These are phyloP conservation scores for Chlorella sp. DNA, from an alignment of 139 green algal species.

Conservation along the genomic window DNA sequence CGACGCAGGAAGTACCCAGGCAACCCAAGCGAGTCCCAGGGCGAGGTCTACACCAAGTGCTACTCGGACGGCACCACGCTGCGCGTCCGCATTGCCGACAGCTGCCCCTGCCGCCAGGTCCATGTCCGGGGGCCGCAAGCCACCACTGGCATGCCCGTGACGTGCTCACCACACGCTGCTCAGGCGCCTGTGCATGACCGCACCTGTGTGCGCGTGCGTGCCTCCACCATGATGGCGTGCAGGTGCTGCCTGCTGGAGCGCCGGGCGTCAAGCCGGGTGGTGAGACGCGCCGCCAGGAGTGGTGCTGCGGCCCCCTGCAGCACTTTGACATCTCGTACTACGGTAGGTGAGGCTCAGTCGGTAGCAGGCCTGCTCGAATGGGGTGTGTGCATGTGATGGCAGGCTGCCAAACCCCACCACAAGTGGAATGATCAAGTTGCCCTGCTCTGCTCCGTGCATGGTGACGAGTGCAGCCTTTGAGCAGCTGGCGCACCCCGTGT, in stretches of 20 bases:
- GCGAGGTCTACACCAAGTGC: conserved; percentile 18
- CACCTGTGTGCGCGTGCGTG: too few species aligned
- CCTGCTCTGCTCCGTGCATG: neutral
- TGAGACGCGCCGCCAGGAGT: conserved; percentile 31
- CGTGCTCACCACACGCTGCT: too few species aligned
- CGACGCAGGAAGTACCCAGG: conserved; percentile 23
- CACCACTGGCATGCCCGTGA: neutral
- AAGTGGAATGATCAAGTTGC: neutral
- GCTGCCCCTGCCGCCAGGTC: neutral
- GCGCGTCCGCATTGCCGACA: neutral
- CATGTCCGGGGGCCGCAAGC: neutral
- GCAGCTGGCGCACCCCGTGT: conserved; percentile 45
- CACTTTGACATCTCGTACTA: conserved; percentile 63
- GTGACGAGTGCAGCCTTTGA: conserved; percentile 28
- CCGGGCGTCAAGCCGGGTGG: conserved; percentile 29
- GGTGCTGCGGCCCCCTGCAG: conserved; percentile 50
- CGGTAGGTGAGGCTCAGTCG: neutral
- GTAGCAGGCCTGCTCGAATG: neutral
- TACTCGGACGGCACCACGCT: neutral
- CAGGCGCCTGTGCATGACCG: too few species aligned
- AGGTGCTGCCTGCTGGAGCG: conserved; percentile 34
- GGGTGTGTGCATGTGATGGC: neutral
- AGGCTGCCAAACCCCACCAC: neutral
- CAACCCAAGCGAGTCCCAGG: conserved; percentile 21
- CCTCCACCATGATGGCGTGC: too few species aligned